Percentiles rank a stretch among this genome's conserved stretches.
phyloP scores from a whole-genome alignment of 2,329 filamentous ascomycete species.

The Beauveria caledonica region DNA sequence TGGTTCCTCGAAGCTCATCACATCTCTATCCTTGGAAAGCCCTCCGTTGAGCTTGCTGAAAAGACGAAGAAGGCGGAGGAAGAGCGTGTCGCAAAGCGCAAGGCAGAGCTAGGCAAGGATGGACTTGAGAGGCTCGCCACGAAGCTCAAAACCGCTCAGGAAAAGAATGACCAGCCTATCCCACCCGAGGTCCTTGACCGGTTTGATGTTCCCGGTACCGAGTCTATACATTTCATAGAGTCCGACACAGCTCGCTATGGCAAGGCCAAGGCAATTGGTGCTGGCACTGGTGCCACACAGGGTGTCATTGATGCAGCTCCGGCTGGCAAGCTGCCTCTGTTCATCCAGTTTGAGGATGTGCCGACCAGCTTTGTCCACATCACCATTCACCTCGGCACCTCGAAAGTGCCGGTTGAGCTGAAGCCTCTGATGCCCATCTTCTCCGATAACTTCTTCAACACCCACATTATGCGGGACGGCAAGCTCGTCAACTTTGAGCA shows the following conservation, averaged over 20 bases:
- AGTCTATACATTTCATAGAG: slow-evolving; percentile 91
- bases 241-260: slow-evolving; percentile 80
- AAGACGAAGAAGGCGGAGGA: slow-evolving; percentile 78
- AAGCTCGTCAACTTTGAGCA: slow-evolving; percentile 79
- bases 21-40: slow-evolving; percentile 79
- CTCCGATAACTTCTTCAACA: slow-evolving; percentile 88
- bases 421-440: slow-evolving; percentile 82
- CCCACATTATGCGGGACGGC: slow-evolving; percentile 70
- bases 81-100: slow-evolving; percentile 68
- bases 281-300: slow-evolving; percentile 62
- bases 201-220: slow-evolving; percentile 75
- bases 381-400: slow-evolving; percentile 71
- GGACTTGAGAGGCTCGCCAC: slow-evolving; percentile 68
- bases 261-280: slow-evolving; percentile 62
- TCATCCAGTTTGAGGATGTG: slow-evolving; percentile 95
- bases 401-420: slow-evolving; percentile 66
- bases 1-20: slow-evolving; percentile 84
- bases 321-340: slow-evolving; percentile 58
- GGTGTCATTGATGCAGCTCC: slow-evolving; percentile 63
- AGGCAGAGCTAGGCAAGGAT: slow-evolving; percentile 69
- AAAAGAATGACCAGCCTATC: slow-evolving; percentile 81
- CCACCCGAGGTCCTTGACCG: slow-evolving; percentile 71
- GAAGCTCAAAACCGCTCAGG: slow-evolving; percentile 74
- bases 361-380: slow-evolving; percentile 88
- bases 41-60: slow-evolving; percentile 69